Base-by-base conservation (phyloP, 2,329 filamentous ascomycete species). In the Epicoccum sorghinum region DNA sequence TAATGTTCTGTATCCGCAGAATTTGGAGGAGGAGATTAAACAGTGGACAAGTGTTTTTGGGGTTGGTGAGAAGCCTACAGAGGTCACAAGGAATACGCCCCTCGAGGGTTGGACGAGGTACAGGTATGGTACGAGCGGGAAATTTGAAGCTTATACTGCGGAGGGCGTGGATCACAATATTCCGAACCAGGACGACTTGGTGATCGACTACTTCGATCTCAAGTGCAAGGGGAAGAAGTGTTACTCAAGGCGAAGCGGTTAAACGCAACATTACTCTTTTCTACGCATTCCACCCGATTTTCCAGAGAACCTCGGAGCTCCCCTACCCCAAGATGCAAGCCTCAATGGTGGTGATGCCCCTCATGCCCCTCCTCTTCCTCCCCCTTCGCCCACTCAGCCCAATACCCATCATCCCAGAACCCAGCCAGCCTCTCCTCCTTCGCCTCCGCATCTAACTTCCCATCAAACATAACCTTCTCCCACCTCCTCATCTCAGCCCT, bases 321-420 rank as follows among this genome's bases (percentile, higher is more conserved):
- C 18, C 18, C 18, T 18, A 18, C 18, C 18, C 18, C 18, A 18
- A 18, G 18, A 22, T 8, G 4, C 5, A 8, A 32, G 8, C 5
- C 2, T 24, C 14, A 39, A 3, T 14, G 14, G 37, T 55, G 52
- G 18, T 42, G 37, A 41, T 55, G 52, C 3, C 46, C 42, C 37
- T 55, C 47, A 37, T 56, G 53, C 8, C 66, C 62, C 4, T 69
- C 69, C 8, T 66, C 69, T 7, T 66, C 66, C 24, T 66, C 74
- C 0, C 77, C 74, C 0, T 75, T 71, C 3, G 75, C 75, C 62
- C 80, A 77, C 24, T 75, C 77, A 0, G 78, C 75, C 84, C 83
- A 86, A 62, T 83, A 86, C 1, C 81, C 81, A 68, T 87, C 84
- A 54, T 86, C 83, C 74, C 85, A 87, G 38, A 82, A 53, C 7